Evolutionary conservation across 257 asterid species (phyloP).

Genomic region (Solanum chaucha): DNA sequence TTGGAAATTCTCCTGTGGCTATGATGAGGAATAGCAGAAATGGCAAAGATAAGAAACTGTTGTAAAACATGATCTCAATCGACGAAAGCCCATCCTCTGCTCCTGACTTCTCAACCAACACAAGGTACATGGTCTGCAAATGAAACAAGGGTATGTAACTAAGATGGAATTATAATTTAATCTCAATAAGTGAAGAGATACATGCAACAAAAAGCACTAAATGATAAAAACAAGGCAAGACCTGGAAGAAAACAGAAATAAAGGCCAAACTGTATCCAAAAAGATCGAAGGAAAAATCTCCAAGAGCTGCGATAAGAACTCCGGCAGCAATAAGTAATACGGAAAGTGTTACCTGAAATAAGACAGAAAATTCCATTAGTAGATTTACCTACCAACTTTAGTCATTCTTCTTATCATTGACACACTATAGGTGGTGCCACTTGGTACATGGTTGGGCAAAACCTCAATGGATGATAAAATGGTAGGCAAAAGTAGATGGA

Average conservation of each 20-base stretch:
- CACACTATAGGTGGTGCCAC: neutral
- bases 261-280: conserved; percentile 87
- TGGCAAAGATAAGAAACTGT: conserved; percentile 77
- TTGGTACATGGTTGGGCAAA: neutral
- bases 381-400: neutral
- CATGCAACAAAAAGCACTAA: neutral
- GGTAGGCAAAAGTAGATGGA: neutral
- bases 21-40: conserved; percentile 79
- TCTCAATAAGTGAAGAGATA: neutral
- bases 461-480: neutral
- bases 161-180: neutral
- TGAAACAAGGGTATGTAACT: neutral
- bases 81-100: conserved; percentile 97
- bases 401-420: neutral
- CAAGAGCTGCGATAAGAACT: conserved; percentile 86
- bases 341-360: conserved; percentile 74
- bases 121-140: conserved; percentile 98
- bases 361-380: neutral
- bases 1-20: conserved; percentile 87
- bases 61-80: conserved; percentile 85
- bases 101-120: conserved; percentile 91
- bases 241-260: conserved; percentile 94
- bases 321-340: conserved; percentile 89
- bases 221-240: conserved; percentile 12
- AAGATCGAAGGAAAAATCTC: conserved; percentile 95